Conservation (phyloP, 2,329 filamentous ascomycete genomes). For the Achaetomium macrosporum region DNA sequence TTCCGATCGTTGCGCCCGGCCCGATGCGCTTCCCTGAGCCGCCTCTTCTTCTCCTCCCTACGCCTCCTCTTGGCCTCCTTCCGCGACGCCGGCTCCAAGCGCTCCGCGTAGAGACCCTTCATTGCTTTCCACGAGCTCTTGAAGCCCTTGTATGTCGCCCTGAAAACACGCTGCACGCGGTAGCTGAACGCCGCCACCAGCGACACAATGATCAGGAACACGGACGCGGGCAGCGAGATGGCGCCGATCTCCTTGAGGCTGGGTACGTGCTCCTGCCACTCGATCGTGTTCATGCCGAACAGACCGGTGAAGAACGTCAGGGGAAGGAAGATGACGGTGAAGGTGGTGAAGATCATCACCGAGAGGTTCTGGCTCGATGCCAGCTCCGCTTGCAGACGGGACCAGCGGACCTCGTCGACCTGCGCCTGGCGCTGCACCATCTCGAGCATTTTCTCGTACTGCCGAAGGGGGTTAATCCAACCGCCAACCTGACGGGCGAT, state of each 20-base stretch:
- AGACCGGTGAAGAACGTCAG: slow-evolving; percentile 60
- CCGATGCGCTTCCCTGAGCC: slow-evolving; percentile 23
- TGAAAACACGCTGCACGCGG: slow-evolving; percentile 33
- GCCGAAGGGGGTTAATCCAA: slow-evolving; percentile 4
- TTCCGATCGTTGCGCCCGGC: slow-evolving; percentile 28
- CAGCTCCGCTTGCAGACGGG: slow-evolving; percentile 56
- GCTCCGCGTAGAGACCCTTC: slow-evolving; percentile 10
- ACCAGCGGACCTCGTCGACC: slow-evolving; percentile 59
- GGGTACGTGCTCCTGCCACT: slow-evolving; percentile 49
- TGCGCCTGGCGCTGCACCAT: slow-evolving; percentile 63
- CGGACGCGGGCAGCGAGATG: slow-evolving; percentile 44
- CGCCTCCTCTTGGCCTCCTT: slow-evolving; percentile 25
- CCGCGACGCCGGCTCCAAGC: slow-evolving; percentile 26
- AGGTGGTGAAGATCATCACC: slow-evolving; percentile 61
- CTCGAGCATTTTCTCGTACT: slow-evolving; percentile 60
- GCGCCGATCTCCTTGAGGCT: slow-evolving; percentile 40
- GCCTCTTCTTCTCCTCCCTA: slow-evolving; percentile 20
- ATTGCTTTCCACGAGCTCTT: slow-evolving; percentile 17
- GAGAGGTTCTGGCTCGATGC: slow-evolving; percentile 57
- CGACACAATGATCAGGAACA: slow-evolving; percentile 43
- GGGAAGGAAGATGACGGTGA: slow-evolving; percentile 58
- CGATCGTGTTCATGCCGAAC: slow-evolving; percentile 59
- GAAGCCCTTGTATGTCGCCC: slow-evolving; percentile 21
- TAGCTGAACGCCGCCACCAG: slow-evolving; percentile 53
- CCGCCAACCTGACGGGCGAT: background rate